These are phyloP conservation scores for Ustilago bromivora DNA, from an alignment of 1,284 basidiomycete genomes.

Conservation along the genomic window DNA sequence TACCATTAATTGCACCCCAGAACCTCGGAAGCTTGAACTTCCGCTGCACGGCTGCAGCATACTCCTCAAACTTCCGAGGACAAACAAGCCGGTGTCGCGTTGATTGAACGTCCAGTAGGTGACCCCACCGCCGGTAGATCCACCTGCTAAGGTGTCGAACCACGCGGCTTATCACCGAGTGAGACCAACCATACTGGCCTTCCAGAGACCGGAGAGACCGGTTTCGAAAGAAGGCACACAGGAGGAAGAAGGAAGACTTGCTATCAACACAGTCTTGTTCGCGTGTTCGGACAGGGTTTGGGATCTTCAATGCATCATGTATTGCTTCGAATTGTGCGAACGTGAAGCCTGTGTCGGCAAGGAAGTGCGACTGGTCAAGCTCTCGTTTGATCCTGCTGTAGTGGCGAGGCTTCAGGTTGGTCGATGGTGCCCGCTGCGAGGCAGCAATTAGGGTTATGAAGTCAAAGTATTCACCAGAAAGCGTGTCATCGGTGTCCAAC, in stretches of 20 bases:
- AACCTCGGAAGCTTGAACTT: conserved; percentile 1
- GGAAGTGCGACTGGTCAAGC: conserved; percentile 1
- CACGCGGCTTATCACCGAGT: background rate
- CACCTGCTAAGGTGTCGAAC: background rate
- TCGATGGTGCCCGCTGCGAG: background rate
- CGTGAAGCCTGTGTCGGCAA: background rate
- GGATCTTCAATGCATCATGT: conserved; percentile 5
- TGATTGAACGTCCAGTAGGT: background rate
- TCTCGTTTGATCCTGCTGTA: background rate
- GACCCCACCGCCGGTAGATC: conserved; percentile 6
- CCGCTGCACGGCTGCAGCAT: conserved; percentile 9
- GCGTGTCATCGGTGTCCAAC: background rate
- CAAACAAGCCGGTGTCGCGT: background rate
- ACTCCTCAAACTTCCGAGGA: conserved; percentile 3
- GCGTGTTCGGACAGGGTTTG: background rate
- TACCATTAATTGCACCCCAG: conserved; percentile 18
- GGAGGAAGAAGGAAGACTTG: conserved; percentile 8
- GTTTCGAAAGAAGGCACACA: conserved; percentile 5
- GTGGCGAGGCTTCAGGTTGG: background rate
- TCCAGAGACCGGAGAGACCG: background rate
- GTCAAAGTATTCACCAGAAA: background rate
- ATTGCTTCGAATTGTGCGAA: conserved; percentile 4
- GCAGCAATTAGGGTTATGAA: background rate
- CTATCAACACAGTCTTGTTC: conserved; percentile 13
- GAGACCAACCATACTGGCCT: conserved; percentile 1